phyloP scores from a whole-genome alignment of 345 rosid species.

The Euphorbia peplus region DNA sequence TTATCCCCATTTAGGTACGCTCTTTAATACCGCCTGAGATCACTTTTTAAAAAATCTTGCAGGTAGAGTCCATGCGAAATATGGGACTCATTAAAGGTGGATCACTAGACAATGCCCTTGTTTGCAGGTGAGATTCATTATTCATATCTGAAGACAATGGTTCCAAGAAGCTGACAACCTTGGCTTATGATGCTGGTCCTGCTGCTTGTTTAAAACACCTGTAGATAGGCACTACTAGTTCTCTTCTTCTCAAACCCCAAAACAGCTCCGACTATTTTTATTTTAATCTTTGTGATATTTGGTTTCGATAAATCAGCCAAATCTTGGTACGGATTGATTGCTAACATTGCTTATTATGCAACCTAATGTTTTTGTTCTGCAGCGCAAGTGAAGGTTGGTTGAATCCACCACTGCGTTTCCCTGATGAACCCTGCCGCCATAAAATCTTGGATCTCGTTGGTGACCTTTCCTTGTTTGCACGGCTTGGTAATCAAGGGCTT shows the following conservation, averaged over 20 bases:
- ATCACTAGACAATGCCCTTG: constrained; percentile 73
- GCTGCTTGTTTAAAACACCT: neutral
- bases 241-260: neutral
- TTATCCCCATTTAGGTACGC: neutral
- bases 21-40: neutral
- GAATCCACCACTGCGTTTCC: constrained; percentile 71
- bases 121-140: constrained; percentile 61
- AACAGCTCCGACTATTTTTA: neutral
- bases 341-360: neutral
- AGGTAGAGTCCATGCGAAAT: constrained; percentile 74
- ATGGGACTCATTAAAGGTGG: constrained; percentile 87
- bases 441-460: constrained; percentile 86
- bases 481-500: constrained; percentile 72
- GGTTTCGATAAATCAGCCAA: neutral
- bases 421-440: constrained; percentile 80
- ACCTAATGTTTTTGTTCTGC: constrained; percentile 16
- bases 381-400: constrained; percentile 81
- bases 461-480: constrained; percentile 72
- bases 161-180: neutral
- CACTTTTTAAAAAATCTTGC: constrained; percentile 19
- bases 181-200: neutral
- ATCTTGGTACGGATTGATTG: neutral
- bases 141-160: neutral
- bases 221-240: neutral
- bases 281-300: neutral